Base-by-base conservation (phyloP, 306 rosid genomes). In the Vigna angularis region DNA sequence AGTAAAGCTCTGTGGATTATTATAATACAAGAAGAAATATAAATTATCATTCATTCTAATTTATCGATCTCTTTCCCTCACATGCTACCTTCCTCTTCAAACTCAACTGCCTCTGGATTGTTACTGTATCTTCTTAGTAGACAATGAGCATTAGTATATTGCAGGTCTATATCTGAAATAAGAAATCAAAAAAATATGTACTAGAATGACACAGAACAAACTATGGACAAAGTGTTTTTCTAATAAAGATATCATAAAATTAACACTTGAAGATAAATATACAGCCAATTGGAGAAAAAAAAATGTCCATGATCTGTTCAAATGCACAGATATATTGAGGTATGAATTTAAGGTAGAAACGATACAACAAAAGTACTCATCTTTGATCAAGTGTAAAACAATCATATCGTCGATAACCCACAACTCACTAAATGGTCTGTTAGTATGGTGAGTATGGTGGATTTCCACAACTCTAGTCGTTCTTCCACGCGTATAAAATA, bases 401-500 rank as follows among this genome's bases (percentile, higher is more conserved):
- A 79, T 73, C 82, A 83, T 71, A 80, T 66, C 56, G 77, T 83
- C 71, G 87, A 89, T 36, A 84, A 86, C 83, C 80, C 86, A 77
- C 72, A 85, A 81, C 90, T 91, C 93, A 59, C 87, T 73, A 72
- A 75, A 62, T 78, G 87, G 38, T 85, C 77, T 85, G 94, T 89
- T 87, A 89, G 94, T 80, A 89, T 78, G 82, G 40, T 71, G 74
- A 89, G 94, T 80, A 89, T 78, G 82, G 40, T 71, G 74, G 56
- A 70, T 53, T 49, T 69, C 50, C 9, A 32, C 72, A 84, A 77
- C 79, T 62, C 87, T 92, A 96, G 68, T 89, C 94, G 61, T 85
- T 93, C 90, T 96, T 96, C 98, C 98, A 96, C 48, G 97, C 99
- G 75, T 93, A 81, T 87, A 96, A 87, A 85, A 91, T 79, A 81